Percentiles rank a stretch among this genome's conserved stretches.
Conservation (phyloP, 176 grass and related monocot genomes). For the Rhynchospora breviuscula region DNA sequence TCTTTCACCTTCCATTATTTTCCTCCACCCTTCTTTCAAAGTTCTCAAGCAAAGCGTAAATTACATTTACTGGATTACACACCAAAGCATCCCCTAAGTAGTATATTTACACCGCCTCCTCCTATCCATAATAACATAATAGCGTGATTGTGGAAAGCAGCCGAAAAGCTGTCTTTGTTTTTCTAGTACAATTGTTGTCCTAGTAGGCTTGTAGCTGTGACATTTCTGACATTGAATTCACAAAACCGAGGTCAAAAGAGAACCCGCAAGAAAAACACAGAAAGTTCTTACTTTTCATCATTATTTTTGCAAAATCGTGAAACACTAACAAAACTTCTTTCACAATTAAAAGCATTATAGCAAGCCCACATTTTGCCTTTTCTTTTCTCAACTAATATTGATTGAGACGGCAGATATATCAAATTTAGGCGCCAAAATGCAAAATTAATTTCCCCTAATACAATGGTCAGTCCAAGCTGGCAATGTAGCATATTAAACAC, state of each 20-base stretch:
- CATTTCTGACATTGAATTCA: no score
- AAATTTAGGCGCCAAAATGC: not conserved
- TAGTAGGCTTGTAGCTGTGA: no score
- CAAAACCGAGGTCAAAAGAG: not conserved
- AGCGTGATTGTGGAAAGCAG: no score
- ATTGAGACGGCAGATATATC: not conserved
- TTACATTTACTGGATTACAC: no score
- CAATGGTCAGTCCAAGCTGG: not conserved
- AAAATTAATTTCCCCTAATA: constrained; percentile 3
- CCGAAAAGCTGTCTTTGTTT: no score
- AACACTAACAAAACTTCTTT: constrained; percentile 1
- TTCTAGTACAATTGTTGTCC: no score
- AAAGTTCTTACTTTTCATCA: not conserved
- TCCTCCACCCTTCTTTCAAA: no score
- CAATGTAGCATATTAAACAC: not conserved
- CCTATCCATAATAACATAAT: no score
- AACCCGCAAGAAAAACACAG: not conserved
- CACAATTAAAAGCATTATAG: not conserved
- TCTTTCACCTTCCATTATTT: no score
- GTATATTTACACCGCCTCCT: no score
- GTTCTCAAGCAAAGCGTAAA: no score
- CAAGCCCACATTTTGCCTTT: not conserved
- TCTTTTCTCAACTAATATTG: not conserved
- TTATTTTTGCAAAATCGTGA: not conserved
- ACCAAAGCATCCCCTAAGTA: no score